Evolutionary conservation across 345 rosid species (phyloP), one percentile per base, ranked within the genome.

Genomic region (Pugionium cornutum): DNA sequence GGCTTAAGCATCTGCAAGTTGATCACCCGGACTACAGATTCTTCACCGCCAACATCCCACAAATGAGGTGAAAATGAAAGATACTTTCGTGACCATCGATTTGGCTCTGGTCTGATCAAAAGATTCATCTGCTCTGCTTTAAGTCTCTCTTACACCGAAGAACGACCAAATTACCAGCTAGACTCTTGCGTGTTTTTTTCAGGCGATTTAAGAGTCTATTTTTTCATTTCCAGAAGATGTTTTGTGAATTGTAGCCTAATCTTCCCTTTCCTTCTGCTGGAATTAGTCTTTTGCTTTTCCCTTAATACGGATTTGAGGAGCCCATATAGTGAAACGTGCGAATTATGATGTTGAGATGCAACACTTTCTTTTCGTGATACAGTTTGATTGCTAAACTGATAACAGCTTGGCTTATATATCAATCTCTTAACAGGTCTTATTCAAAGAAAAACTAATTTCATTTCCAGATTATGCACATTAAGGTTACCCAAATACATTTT

Each of bases 21-120:
- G 76, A 80, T 41, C 98, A 85, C 76, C 98, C 92, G 1, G 98
- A 87, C 64, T 91, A 72, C 75, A 73, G 62, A 44, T 91, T 89
- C 85, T 91, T 91, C 55, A 49, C 80, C 10, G 75, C 89, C 27
- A 83, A 85, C 53, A 80, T 75, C 42, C 64, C 80, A 37, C 73
- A 75, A 47, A 9, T 70, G 80, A 76, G 71, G 72, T 82, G 80
- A 77, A 34, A 66, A 5, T 18, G 46, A 53, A 53, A 53, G 72
- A 37, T 6, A 53, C 28, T 6, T 47, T 39, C 58, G 32, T 60
- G 37, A 67, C 62, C 50, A 52, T 51, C 9, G 46, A 56, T 53
- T 29, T 31, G 49, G 10, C 69, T 57, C 53, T 63, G 68, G 27
- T 53, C 48, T 65, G 40, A 49, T 68, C 54, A 6, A 18, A 48